A percentile compares a stretch with the other conserved stretches of the same genome.
These are phyloP conservation scores for Gentiana straminea DNA, from an alignment of 257 asterid species.

Conservation along the genomic window DNA sequence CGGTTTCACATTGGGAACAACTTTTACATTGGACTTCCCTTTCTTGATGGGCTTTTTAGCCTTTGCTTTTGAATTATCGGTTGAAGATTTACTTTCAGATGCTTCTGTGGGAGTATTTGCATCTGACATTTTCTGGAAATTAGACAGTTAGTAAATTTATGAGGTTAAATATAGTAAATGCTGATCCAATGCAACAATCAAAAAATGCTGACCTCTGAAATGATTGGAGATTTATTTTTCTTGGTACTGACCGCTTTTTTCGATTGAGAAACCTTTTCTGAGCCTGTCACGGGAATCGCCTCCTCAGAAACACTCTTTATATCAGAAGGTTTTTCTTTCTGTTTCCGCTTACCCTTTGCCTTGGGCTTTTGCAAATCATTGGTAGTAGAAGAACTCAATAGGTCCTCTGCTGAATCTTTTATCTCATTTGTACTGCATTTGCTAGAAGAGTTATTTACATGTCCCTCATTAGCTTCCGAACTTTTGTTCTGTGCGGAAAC, in stretches of 20 bases:
- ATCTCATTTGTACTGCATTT: slow-evolving; percentile 14
- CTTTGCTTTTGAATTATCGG: slow-evolving; percentile 23
- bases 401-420: slow-evolving; percentile 14
- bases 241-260: slow-evolving; percentile 22
- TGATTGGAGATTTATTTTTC: slow-evolving; percentile 22
- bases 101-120: slow-evolving; percentile 23
- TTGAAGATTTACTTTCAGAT: slow-evolving; percentile 14
- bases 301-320: slow-evolving; percentile 24
- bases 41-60: slow-evolving; percentile 25
- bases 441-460: slow-evolving; percentile 19
- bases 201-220: slow-evolving; percentile 37
- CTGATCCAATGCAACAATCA: slow-evolving; percentile 10
- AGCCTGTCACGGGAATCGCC: slow-evolving; percentile 19
- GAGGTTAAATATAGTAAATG: slow-evolving; percentile 9
- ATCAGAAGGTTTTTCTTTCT: slow-evolving; percentile 24
- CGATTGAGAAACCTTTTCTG: slow-evolving; percentile 24
- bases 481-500: slow-evolving; percentile 29
- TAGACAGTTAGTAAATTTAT: slow-evolving; percentile 19
- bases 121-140: slow-evolving; percentile 33
- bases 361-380: slow-evolving; percentile 19
- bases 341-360: slow-evolving; percentile 31
- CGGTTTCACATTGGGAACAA: slow-evolving; percentile 16
- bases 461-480: slow-evolving; percentile 20
- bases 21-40: slow-evolving; percentile 24
- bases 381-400: slow-evolving; percentile 10